Percentiles rank a stretch among this genome's conserved stretches.
phyloP scores from a whole-genome alignment of 1,139 yeast genomes.

The Kurtzmaniella quercitrusa region DNA sequence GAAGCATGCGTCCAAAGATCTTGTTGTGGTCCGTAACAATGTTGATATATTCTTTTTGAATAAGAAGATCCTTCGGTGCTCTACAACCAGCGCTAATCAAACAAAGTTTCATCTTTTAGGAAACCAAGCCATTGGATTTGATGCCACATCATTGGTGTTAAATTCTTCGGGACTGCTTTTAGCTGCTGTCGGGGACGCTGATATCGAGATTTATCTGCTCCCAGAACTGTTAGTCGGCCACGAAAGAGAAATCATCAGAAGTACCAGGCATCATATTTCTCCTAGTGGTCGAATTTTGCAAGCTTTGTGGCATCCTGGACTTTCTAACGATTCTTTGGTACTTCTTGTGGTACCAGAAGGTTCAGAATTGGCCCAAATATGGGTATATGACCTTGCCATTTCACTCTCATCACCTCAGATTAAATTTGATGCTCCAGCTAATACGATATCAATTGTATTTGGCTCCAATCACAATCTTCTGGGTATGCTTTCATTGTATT shows the following conservation, averaged over 20 bases:
- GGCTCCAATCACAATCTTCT: slow-evolving; percentile 27
- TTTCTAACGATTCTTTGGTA: slow-evolving; percentile 18
- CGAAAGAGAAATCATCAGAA: not conserved
- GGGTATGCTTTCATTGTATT: slow-evolving; percentile 35
- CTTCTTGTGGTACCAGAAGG: slow-evolving; percentile 23
- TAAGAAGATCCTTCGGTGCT: slow-evolving; percentile 27
- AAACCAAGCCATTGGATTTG: slow-evolving; percentile 12
- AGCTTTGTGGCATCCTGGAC: slow-evolving; percentile 32
- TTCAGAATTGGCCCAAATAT: slow-evolving; percentile 14
- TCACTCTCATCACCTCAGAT: slow-evolving; percentile 24
- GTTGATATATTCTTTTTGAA: slow-evolving; percentile 28
- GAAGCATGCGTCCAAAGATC: not conserved
- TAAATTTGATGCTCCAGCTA: slow-evolving; percentile 16
- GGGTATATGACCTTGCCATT: slow-evolving; percentile 26
- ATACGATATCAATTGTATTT: slow-evolving; percentile 30
- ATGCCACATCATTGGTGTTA: slow-evolving; percentile 22
- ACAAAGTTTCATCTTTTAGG: slow-evolving; percentile 8
- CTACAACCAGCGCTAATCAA: slow-evolving; percentile 18
- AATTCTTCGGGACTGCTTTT: slow-evolving; percentile 29
- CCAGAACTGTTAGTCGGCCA: slow-evolving; percentile 15
- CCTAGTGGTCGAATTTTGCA: slow-evolving; percentile 7
- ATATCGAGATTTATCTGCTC: slow-evolving; percentile 23
- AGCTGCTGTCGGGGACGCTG: slow-evolving; percentile 28
- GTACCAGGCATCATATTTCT: slow-evolving; percentile 10
- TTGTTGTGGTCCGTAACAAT: slow-evolving; percentile 16